Percentiles rank a stretch among this genome's conserved stretches.
Evolutionary conservation across 768 basidiomycete species (phyloP).

Genomic region (Leccinum boreale): DNA sequence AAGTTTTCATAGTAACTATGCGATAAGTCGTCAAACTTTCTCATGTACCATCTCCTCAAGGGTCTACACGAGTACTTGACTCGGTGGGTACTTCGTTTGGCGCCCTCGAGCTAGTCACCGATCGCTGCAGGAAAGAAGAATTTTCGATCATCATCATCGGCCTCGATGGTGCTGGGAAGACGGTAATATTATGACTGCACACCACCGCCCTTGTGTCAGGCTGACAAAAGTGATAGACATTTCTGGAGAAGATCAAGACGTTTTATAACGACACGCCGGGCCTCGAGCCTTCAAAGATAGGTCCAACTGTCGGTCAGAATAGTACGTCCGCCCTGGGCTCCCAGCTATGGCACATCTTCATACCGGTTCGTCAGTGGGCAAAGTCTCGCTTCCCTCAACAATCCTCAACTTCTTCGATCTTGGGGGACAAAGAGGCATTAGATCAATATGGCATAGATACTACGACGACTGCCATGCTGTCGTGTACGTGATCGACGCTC

Average conservation of each 20-base stretch:
- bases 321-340: constrained; percentile 50
- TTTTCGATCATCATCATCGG: constrained; percentile 96
- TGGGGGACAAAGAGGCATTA: constrained; percentile 91
- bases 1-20: background rate
- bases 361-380: constrained; percentile 60
- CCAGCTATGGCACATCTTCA: background rate
- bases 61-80: constrained; percentile 90
- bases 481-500: constrained; percentile 91
- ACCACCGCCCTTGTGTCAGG: background rate
- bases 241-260: constrained; percentile 93
- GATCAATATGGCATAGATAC: constrained; percentile 92
- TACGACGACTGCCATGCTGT: constrained; percentile 98
- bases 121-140: constrained; percentile 67
- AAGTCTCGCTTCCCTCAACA: constrained; percentile 88
- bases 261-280: constrained; percentile 85
- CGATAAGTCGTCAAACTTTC: background rate
- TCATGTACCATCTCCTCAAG: constrained; percentile 92
- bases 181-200: constrained; percentile 44
- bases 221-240: constrained; percentile 46
- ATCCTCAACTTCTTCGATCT: constrained; percentile 97
- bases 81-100: constrained; percentile 41
- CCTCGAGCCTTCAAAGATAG: constrained; percentile 90
- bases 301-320: constrained; percentile 96
- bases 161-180: constrained; percentile 90
- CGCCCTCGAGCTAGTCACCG: background rate